phyloP scores from a whole-genome alignment of 2,329 filamentous ascomycete genomes.

The Ophiostoma populinum region DNA sequence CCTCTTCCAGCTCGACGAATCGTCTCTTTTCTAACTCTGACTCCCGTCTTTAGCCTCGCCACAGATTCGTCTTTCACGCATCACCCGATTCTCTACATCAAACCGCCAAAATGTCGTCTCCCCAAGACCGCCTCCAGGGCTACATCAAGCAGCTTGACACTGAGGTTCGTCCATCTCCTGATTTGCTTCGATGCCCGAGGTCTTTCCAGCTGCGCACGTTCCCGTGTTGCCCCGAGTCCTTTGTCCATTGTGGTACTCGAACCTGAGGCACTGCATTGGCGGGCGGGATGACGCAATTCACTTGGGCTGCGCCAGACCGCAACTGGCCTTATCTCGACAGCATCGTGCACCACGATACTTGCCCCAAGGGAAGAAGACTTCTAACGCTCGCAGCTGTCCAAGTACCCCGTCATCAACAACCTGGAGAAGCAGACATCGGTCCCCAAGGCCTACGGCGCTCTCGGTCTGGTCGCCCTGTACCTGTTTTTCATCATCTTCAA shows the following conservation, averaged over 20 bases:
- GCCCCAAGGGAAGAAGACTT: no score
- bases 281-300: not conserved
- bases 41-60: slow-evolving; percentile 1
- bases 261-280: not conserved
- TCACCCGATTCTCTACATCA: no score
- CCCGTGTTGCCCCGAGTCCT: no score
- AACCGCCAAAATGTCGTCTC: slow-evolving; percentile 43
- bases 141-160: slow-evolving; percentile 67
- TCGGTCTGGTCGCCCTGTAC: slow-evolving; percentile 62
- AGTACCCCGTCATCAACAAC: slow-evolving; percentile 70
- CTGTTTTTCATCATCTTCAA: slow-evolving; percentile 90
- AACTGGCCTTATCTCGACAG: no score
- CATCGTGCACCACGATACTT: no score
- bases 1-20: slow-evolving; percentile 4
- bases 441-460: slow-evolving; percentile 70
- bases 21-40: slow-evolving; percentile 1
- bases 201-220: not conserved
- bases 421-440: slow-evolving; percentile 70
- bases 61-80: no score
- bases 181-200: no score
- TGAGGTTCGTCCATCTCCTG: slow-evolving; percentile 45
- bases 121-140: slow-evolving; percentile 61
- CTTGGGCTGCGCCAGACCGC: no score
- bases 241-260: no score
- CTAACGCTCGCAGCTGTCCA: slow-evolving; percentile 51